Evolutionary conservation across 441 rosid genomes (phyloP).

Genomic region (Adansonia rubrostipa): DNA sequence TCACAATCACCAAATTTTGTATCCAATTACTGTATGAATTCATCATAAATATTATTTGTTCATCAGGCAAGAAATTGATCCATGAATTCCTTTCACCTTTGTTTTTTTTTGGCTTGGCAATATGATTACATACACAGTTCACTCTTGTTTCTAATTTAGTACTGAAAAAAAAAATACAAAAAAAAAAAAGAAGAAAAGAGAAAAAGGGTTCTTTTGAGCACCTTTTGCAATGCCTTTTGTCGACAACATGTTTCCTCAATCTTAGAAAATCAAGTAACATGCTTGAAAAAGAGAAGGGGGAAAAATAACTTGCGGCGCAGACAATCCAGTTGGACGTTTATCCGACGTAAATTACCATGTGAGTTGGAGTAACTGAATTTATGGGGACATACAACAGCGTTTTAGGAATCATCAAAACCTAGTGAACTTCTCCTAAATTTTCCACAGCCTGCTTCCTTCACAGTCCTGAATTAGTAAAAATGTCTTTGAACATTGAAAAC

Average conservation of each 20-base stretch:
- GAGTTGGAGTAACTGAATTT: neutral
- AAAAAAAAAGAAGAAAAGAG: too few species aligned
- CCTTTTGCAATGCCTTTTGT: neutral
- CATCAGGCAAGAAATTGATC: neutral
- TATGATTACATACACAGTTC: neutral
- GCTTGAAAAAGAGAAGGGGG: neutral
- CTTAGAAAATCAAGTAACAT: neutral
- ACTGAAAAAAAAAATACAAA: too few species aligned
- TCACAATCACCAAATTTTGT: slow-evolving; percentile 15
- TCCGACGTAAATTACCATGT: neutral
- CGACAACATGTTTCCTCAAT: slow-evolving; percentile 1
- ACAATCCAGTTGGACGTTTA: neutral
- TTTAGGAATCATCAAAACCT: neutral
- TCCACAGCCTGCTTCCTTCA: neutral
- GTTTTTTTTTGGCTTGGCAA: neutral
- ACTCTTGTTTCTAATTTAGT: neutral
- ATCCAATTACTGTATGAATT: slow-evolving; percentile 9
- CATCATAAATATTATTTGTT: neutral
- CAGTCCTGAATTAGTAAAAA: neutral
- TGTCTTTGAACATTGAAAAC: neutral
- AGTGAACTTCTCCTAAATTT: neutral
- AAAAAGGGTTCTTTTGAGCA: neutral
- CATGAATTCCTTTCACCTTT: neutral
- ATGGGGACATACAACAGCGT: neutral
- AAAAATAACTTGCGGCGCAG: neutral